These are phyloP conservation scores for Globisporangium radiosum DNA, from an alignment of 352 stramenopile species.

Conservation along the genomic window DNA sequence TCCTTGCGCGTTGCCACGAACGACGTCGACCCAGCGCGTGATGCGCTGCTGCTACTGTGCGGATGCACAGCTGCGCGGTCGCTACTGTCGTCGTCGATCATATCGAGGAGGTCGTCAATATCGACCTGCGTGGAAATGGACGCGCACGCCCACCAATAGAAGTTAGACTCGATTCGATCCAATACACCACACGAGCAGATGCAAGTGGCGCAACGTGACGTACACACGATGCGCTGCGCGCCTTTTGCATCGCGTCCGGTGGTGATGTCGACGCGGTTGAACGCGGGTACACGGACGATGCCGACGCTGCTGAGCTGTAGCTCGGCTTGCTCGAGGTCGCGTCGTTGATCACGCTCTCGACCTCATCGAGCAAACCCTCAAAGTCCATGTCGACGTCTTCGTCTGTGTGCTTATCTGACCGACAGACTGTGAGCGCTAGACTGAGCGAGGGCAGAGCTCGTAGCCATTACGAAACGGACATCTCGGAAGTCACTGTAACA, in stretches of 20 bases:
- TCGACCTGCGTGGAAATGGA: slow-evolving; percentile 25
- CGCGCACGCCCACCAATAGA: neutral
- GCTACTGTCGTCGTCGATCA: slow-evolving; percentile 47
- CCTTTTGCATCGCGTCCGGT: neutral
- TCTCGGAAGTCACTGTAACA: too few species aligned
- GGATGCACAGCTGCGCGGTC: slow-evolving; percentile 26
- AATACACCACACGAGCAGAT: neutral
- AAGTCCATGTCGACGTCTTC: slow-evolving; percentile 44
- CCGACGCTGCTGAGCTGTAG: slow-evolving; percentile 1
- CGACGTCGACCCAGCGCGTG: slow-evolving; percentile 5
- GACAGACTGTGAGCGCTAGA: slow-evolving; percentile 3
- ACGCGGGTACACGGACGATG: neutral
- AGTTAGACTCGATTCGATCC: neutral
- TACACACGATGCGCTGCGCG: slow-evolving; percentile 9
- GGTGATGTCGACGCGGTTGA: neutral
- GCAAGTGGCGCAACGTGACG: neutral
- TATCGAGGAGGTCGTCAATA: slow-evolving; percentile 69
- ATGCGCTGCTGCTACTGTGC: neutral
- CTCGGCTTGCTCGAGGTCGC: slow-evolving; percentile 7
- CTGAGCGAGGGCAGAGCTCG: neutral
- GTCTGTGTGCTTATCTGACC: neutral
- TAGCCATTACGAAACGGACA: too few species aligned
- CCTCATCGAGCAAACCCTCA: slow-evolving; percentile 64
- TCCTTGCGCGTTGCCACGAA: slow-evolving; percentile 10
- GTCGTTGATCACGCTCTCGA: slow-evolving; percentile 50